These are phyloP conservation scores for Panus rudis DNA, from an alignment of 768 basidiomycete species.

Conservation along the genomic window DNA sequence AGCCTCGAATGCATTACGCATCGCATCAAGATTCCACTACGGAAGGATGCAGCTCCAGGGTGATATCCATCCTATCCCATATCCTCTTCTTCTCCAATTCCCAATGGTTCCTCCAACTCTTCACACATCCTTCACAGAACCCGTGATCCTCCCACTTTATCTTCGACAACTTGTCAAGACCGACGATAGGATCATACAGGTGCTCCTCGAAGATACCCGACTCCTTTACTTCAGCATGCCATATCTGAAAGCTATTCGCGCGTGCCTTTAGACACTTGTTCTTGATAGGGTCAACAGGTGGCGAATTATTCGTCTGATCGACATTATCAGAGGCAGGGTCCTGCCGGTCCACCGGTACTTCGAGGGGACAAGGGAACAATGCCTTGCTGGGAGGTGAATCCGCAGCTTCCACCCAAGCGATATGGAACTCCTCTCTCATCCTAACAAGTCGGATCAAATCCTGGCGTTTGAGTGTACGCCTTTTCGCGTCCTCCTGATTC, in stretches of 20 bases:
- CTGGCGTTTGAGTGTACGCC: not conserved
- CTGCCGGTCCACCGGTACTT: not conserved
- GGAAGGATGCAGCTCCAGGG: too few species aligned
- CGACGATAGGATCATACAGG: conserved; percentile 29
- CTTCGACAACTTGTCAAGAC: conserved; percentile 25
- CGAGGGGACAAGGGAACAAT: conserved; percentile 16
- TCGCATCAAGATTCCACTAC: too few species aligned
- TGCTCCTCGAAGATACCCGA: conserved; percentile 22
- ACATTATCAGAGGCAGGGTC: not conserved
- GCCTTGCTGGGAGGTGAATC: conserved; percentile 14
- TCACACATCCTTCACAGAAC: conserved; percentile 30
- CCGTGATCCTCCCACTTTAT: conserved; percentile 24
- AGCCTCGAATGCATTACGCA: too few species aligned
- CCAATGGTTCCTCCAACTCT: conserved; percentile 24
- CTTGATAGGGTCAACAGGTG: not conserved
- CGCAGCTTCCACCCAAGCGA: conserved; percentile 16
- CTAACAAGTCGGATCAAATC: conserved; percentile 19
- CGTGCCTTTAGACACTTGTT: conserved; percentile 10
- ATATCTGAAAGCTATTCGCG: conserved; percentile 6
- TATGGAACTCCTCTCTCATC: conserved; percentile 16
- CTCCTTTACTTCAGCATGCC: conserved; percentile 12
- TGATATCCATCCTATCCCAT: conserved; percentile 27
- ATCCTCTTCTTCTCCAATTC: conserved; percentile 20
- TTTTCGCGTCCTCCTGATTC: conserved; percentile 3
- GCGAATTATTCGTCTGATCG: conserved; percentile 1